Conservation (phyloP, 2,329 filamentous ascomycete genomes). For the Coniella vitis region DNA sequence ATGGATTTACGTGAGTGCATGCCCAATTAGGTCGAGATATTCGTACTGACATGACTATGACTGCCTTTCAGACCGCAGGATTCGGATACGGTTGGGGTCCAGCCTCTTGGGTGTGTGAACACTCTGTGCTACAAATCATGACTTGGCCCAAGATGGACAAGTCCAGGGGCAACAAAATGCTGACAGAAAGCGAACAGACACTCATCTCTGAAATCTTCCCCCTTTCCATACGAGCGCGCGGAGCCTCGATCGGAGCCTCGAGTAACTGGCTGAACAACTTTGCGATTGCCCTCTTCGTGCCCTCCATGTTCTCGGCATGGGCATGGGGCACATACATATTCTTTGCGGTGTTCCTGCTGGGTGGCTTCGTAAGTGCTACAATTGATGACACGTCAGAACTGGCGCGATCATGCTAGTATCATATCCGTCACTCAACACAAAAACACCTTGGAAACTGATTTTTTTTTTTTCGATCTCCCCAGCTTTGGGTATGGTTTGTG, state of each 20-base stretch:
- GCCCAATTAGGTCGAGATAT: not conserved
- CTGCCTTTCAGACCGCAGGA: not conserved
- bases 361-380: conserved; percentile 28
- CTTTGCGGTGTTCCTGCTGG: conserved; percentile 44
- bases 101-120: conserved; percentile 15
- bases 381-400: too few relatives aligned
- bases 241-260: conserved; percentile 34
- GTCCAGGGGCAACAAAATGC: not conserved
- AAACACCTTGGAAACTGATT: too few relatives aligned
- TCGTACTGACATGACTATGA: not conserved
- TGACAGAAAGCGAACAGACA: conserved; percentile 19
- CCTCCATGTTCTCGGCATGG: conserved; percentile 33
- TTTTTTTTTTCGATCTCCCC: too few relatives aligned
- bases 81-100: conserved; percentile 18
- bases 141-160: too few relatives aligned
- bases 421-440: too few relatives aligned
- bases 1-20: conserved; percentile 22
- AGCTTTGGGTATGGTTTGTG: conserved; percentile 39
- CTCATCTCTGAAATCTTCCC: conserved; percentile 33
- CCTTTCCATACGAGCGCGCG: conserved; percentile 30
- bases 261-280: conserved; percentile 43
- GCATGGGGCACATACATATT: conserved; percentile 51
- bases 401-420: too few relatives aligned
- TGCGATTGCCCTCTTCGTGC: conserved; percentile 38
- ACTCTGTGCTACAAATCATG: too few relatives aligned